Percentiles rank a stretch among this genome's conserved stretches.
Evolutionary conservation across 371 early-diverging fungal genomes (phyloP).

Genomic region (Coemansia sp.): DNA sequence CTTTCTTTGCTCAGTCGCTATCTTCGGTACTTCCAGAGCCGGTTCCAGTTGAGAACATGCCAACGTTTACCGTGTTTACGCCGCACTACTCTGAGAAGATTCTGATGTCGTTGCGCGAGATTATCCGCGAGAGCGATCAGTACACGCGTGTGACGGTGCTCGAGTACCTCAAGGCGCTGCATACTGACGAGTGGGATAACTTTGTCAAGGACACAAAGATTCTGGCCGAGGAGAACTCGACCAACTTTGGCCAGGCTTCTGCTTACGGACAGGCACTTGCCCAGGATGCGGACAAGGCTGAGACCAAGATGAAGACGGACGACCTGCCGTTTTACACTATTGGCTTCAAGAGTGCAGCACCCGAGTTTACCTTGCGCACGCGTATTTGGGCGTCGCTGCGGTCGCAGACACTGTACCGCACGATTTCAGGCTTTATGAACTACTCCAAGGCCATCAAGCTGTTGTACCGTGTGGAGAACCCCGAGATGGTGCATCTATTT

Average conservation of each 20-base stretch:
- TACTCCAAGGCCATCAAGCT: constrained; percentile 81
- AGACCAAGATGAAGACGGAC: constrained; percentile 64
- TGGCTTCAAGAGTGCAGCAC: constrained; percentile 78
- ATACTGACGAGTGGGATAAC: constrained; percentile 86
- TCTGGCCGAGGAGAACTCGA: constrained; percentile 66
- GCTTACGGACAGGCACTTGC: constrained; percentile 52
- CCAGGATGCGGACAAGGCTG: constrained; percentile 54
- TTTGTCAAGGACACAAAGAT: constrained; percentile 87
- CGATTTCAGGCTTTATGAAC: constrained; percentile 88
- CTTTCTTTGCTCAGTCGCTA: constrained; percentile 86
- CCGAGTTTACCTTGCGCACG: constrained; percentile 80
- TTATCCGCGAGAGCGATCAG: constrained; percentile 81
- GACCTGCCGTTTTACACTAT: constrained; percentile 81
- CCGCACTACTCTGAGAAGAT: constrained; percentile 92
- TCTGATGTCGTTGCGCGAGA: constrained; percentile 75
- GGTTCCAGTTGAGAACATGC: constrained; percentile 80
- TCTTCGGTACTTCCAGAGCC: constrained; percentile 84
- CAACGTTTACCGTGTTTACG: constrained; percentile 82
- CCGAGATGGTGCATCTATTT: constrained; percentile 66
- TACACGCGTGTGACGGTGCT: constrained; percentile 78
- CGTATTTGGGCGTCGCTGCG: constrained; percentile 89
- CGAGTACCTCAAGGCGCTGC: constrained; percentile 83
- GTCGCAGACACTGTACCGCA: constrained; percentile 85
- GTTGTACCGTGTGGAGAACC: constrained; percentile 79
- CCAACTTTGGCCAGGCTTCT: constrained; percentile 47